A percentile compares a stretch with the other conserved stretches of the same genome.
Evolutionary conservation across 148 eudicot species (phyloP).

Genomic region (Silene conica): DNA sequence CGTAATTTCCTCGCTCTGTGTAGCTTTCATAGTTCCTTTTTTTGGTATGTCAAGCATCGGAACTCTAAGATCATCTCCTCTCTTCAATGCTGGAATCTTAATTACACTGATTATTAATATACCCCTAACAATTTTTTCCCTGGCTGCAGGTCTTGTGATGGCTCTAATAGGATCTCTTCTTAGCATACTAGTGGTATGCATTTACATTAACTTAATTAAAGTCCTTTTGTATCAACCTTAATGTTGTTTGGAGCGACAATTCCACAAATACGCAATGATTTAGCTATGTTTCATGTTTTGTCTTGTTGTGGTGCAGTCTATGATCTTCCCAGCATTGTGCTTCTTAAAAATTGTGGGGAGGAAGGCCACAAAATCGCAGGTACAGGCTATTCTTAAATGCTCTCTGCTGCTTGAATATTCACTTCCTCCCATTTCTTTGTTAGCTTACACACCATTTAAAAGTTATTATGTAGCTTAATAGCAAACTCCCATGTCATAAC

Average conservation of each 20-base stretch:
- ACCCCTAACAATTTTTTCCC: neutral
- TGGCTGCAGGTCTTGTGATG: conserved; percentile 66
- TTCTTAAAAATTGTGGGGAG: conserved; percentile 52
- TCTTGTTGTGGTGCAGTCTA: conserved; percentile 37
- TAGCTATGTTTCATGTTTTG: neutral
- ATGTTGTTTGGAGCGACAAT: too few species aligned
- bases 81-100: neutral
- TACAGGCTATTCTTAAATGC: conserved; percentile 5
- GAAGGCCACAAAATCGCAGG: conserved; percentile 68
- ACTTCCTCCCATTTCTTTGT: neutral
- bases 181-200: conserved; percentile 58
- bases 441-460: neutral
- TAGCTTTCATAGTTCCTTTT: conserved; percentile 68
- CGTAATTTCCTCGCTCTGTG: conserved; percentile 54
- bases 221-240: neutral
- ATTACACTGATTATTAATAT: neutral
- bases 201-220: neutral
- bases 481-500: neutral
- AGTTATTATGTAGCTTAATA: neutral
- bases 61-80: neutral
- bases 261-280: neutral
- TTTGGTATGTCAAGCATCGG: conserved; percentile 40
- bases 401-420: neutral
- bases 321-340: conserved; percentile 72
- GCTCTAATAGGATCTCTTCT: conserved; percentile 70